phyloP scores from a whole-genome alignment of 2,329 filamentous ascomycete genomes.

The Penicillium sp. region DNA sequence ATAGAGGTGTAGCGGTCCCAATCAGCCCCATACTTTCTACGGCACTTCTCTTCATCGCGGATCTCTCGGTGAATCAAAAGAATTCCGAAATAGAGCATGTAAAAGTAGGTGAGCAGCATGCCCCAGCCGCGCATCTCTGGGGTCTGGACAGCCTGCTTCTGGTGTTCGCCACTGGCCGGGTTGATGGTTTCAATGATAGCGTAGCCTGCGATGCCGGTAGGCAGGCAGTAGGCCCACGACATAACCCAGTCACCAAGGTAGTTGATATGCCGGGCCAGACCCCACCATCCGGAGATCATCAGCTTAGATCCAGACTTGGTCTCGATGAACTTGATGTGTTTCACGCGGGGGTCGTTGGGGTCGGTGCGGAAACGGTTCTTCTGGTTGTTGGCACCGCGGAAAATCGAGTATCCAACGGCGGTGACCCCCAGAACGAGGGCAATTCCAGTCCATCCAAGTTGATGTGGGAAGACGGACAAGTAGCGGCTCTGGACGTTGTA shows the following conservation, averaged over 20 bases:
- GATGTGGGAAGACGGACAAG: conserved; percentile 73
- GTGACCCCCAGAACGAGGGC: conserved; percentile 65
- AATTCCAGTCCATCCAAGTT: conserved; percentile 68
- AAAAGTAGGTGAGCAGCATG: conserved; percentile 90
- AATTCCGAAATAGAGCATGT: conserved; percentile 85
- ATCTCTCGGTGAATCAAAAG: conserved; percentile 81
- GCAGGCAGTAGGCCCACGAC: conserved; percentile 84
- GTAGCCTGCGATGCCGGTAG: conserved; percentile 81
- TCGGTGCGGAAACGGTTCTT: conserved; percentile 93
- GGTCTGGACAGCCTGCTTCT: conserved; percentile 70
- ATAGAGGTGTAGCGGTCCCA: conserved; percentile 85
- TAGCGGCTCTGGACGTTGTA: conserved; percentile 85
- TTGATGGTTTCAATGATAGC: conserved; percentile 57
- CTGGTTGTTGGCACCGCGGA: conserved; percentile 89
- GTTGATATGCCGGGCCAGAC: conserved; percentile 86
- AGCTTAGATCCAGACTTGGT: conserved; percentile 79
- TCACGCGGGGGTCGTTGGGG: conserved; percentile 73
- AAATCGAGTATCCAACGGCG: conserved; percentile 76
- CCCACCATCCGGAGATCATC: conserved; percentile 90
- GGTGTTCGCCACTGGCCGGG: conserved; percentile 57
- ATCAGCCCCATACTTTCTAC: conserved; percentile 84
- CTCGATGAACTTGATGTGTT: conserved; percentile 79
- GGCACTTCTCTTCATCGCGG: conserved; percentile 87
- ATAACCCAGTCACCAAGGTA: conserved; percentile 95
- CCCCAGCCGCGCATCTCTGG: conserved; percentile 76